Evolutionary conservation across 371 early-diverging fungal species (phyloP), one percentile per base, ranked within the genome.

Genomic region (Actinomucor elegans): DNA sequence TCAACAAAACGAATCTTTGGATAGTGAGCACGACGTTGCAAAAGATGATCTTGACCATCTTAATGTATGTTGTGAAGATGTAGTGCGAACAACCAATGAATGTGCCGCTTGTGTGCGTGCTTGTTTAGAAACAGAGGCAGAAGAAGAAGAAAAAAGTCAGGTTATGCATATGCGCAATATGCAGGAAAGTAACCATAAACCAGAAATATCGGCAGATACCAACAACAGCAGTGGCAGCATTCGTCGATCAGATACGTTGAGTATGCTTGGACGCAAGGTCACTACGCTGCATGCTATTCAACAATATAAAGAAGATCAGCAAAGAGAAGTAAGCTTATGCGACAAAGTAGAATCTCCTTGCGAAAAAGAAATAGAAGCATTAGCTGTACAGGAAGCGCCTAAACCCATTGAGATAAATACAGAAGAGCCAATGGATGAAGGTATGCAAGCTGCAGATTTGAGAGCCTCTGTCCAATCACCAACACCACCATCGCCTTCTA

Each of bases 261-360:
- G 66, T 46, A 55, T 62, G 27, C 57, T 75, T 4, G 68, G 70
- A 21, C 59, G 73, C 7, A 75, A 75, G 52, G 70, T 59, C 2
- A 66, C 61, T 7, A 70, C 64, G 17, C 43, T 75, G n/a, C 55
- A 66, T 24, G 64, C 60, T 12, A 46, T 73, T 20, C 73, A 76
- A 23, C 62, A 60, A 14, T 69, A 71, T 33, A 61, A 64, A 14
- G 35, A 52, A 36, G 48, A 52, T 26, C 37, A 43, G 5, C 14
- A 21, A 15, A 18, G 35, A 44, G 38, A 27, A 46, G 23, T 24
- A 36, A 21, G 20, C n/a, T 17, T 9, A 23, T 18, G 21, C 14
- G 29, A 31, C 11, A 52, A 32, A 27, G 26, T 21, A 52, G 44
- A 24, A 27, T 27, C 17, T 11, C 31, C 31, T 17, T 26, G 12